phyloP scores from a whole-genome alignment of 2,329 filamentous ascomycete species.

The Arthrinium phaeospermum region DNA sequence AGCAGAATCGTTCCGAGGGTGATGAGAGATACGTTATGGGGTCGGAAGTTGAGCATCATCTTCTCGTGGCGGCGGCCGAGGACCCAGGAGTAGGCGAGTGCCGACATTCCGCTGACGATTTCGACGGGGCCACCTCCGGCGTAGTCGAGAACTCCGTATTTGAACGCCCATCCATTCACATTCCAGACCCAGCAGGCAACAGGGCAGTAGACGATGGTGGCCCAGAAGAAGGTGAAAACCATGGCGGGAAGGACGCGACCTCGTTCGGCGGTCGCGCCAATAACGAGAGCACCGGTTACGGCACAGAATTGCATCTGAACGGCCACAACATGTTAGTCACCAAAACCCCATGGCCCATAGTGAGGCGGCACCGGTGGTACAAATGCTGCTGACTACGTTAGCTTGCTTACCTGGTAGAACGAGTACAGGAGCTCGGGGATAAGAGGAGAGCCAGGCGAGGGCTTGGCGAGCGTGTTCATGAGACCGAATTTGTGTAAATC shows the following conservation, averaged over 20 bases:
- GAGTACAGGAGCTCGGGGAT: constrained; percentile 90
- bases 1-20: constrained; percentile 93
- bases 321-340: constrained; percentile 1
- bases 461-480: constrained; percentile 79
- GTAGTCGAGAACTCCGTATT: constrained; percentile 93
- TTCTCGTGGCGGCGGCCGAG: constrained; percentile 96
- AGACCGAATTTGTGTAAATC: constrained; percentile 89
- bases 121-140: constrained; percentile 97
- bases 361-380: not conserved
- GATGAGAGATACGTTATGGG: constrained; percentile 97
- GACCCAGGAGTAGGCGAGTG: constrained; percentile 93
- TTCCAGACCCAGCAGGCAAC: constrained; percentile 98
- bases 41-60: constrained; percentile 99
- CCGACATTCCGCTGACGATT: constrained; percentile 91
- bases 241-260: constrained; percentile 91
- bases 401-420: constrained; percentile 78
- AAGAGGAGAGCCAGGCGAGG: constrained; percentile 87
- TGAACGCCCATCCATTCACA: constrained; percentile 88
- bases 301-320: constrained; percentile 95
- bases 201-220: constrained; percentile 96
- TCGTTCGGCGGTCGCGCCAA: constrained; percentile 91
- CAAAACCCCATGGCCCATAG: not conserved
- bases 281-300: constrained; percentile 88
- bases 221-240: constrained; percentile 97
- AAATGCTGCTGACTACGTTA: too few species aligned